Base-by-base conservation (phyloP, 257 asterid species). In the Rauvolfia tetraphylla region DNA sequence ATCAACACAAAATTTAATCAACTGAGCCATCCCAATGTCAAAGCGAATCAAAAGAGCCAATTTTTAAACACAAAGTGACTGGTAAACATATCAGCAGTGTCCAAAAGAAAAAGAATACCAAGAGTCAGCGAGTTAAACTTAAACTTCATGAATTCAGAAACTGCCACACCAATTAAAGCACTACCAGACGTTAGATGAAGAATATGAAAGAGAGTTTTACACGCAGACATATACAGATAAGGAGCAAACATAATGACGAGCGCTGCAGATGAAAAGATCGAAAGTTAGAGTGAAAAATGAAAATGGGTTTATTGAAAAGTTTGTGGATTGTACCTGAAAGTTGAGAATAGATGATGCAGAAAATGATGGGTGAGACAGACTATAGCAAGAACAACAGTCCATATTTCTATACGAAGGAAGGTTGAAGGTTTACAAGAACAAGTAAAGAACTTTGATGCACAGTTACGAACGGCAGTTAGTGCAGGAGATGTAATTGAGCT, bases 361-460 rank as follows among this genome's bases (percentile, higher is more conserved):
- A n/a, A 85, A 67, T 62, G 83, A 72, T 74, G 89, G 76, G 68
- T 49, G 79, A 48, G 79, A 67, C 5, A 78, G 84, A 68, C 68
- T 68, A 31, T 11, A 65, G 81, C 84, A 76, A 81, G 76, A 82
- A 57, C 69, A 85, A 22, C 84, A 84, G 61, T 89, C 92, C 97
- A 91, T 89, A 42, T 49, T 78, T 57, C 65, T 36, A 66, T 39
- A 44, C n/a, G 39, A 18, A 42, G 31, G 70, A 54, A 34, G 29
- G 53, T 20, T 20, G 6, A 4, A 18, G 66, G 38, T 36, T 51
- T 5, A 36, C 44, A 46, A 39, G 53, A 53, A 48, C 44, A 25
- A 23, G 49, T 2, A 13, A 42, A 53, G 9, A 75, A 39, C 1
- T 18, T 41, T 22, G 72, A 77, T 6, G 15, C 3, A 58, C 75